A percentile compares a stretch with the other conserved stretches of the same genome.
These are phyloP conservation scores for Xylariaceae sp. DNA, from an alignment of 2,329 filamentous ascomycete genomes.

Conservation along the genomic window DNA sequence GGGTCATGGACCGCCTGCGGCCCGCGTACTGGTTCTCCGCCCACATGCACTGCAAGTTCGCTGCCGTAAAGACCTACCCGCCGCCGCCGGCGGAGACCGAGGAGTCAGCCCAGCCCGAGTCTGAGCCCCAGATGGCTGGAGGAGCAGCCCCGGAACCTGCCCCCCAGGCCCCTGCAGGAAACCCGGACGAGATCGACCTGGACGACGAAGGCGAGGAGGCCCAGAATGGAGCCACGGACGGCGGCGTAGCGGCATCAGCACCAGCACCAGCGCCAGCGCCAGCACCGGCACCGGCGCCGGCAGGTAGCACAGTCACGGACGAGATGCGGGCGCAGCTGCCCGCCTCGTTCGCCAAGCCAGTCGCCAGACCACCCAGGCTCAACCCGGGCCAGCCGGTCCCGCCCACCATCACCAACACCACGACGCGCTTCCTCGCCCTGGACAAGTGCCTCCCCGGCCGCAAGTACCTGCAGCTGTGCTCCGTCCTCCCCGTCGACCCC, in stretches of 20 bases:
- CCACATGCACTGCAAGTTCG: slow-evolving; percentile 84
- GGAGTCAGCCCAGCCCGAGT: slow-evolving; percentile 3
- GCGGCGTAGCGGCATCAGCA: slow-evolving; percentile 1
- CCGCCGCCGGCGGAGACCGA: slow-evolving; percentile 10
- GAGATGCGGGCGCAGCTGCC: slow-evolving; percentile 68
- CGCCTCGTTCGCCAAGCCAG: slow-evolving; percentile 56
- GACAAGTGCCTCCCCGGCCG: slow-evolving; percentile 82
- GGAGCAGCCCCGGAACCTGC: background rate
- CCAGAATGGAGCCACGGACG: slow-evolving; percentile 13
- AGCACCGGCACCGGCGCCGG: slow-evolving; percentile 6
- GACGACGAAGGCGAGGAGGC: slow-evolving; percentile 46
- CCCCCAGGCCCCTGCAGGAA: slow-evolving; percentile 25
- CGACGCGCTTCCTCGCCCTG: slow-evolving; percentile 77
- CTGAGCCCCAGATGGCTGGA: too few relatives aligned
- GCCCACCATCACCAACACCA: slow-evolving; percentile 64
- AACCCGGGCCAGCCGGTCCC: slow-evolving; percentile 58
- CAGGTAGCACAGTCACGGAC: slow-evolving; percentile 48
- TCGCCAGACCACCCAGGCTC: slow-evolving; percentile 27
- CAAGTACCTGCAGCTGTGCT: slow-evolving; percentile 74
- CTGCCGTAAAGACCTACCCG: slow-evolving; percentile 56
- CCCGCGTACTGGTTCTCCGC: slow-evolving; percentile 90
- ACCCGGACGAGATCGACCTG: slow-evolving; percentile 65
- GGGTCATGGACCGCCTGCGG: slow-evolving; percentile 72
- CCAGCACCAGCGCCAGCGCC: slow-evolving; percentile 3
- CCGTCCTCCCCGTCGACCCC: slow-evolving; percentile 45